Evolutionary conservation across 2,329 filamentous ascomycete species (phyloP), one percentile per base, ranked within the genome.

Genomic region (Geoglossum cookeanum): DNA sequence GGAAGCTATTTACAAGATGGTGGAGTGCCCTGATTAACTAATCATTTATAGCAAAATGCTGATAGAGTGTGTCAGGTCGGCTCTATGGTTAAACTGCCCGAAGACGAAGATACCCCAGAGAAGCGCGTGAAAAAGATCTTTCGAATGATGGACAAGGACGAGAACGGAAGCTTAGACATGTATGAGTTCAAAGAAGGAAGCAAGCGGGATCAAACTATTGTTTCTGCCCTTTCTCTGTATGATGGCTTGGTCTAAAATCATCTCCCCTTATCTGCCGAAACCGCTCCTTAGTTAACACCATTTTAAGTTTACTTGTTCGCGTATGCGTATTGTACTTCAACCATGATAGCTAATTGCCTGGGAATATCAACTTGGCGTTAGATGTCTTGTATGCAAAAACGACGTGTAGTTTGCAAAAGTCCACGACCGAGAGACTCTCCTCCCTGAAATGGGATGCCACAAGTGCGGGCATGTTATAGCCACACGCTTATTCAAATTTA

Each of bases 121-220:
- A 98, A 98, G 77, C 85, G 92, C 62, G 92, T 98, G 61, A 83
- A 78, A 72, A 98, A 98, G 78, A 97, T 98, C 71, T 98, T 98
- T 78, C 79, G 85, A 66, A 97, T 97, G 92, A 98, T 98, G 92
- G 92, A 98, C 77, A 98, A 98, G 78, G 92, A 98, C 70, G 91
- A 97, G 75, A 97, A 97, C 68, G 92, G 91, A 64, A 94, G 87
- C 67, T 74, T 98, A 65, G 91, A 97, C 69, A 91, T 96, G 79
- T 85, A 90, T 60, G 92, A 98, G 70, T 98, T 98, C 78, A 97
- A 97, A 74, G 92, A 98, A 74, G 92, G 92, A 64, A 95, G 89
- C 75, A 96, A 97, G 77, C 86, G 90, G 59, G 92, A 98, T 72
- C 91, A 97, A 75, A 98, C 92, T 8, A 98, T 98, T 68, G 92